Percentiles rank a stretch among this genome's conserved stretches.
These are phyloP conservation scores for Withania somnifera DNA, from an alignment of 305 asterid genomes.

Conservation along the genomic window DNA sequence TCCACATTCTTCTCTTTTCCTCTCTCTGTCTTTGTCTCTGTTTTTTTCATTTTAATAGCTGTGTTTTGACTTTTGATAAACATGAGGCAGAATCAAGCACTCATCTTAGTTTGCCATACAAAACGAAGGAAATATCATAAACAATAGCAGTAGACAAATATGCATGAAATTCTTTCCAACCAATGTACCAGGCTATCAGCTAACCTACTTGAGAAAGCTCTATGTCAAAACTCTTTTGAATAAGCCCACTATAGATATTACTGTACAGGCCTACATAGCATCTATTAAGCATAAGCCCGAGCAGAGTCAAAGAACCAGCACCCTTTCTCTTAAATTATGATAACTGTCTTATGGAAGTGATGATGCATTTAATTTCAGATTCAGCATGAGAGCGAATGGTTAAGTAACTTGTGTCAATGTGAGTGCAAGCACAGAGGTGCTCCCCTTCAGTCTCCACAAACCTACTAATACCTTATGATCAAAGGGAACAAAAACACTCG, in stretches of 20 bases:
- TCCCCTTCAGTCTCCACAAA: background rate
- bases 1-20: background rate
- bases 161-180: background rate
- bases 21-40: too few relatives aligned
- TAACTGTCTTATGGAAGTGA: background rate
- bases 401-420: background rate
- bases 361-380: background rate
- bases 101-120: background rate
- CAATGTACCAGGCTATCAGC: background rate
- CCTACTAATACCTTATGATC: background rate
- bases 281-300: background rate
- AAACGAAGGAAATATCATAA: background rate
- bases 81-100: background rate
- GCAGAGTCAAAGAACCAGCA: background rate
- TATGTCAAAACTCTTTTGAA: background rate
- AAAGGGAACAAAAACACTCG: background rate
- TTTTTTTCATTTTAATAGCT: background rate
- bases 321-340: background rate
- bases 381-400: background rate
- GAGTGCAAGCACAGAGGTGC: background rate
- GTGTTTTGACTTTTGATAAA: background rate
- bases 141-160: background rate
- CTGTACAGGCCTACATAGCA: background rate
- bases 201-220: background rate
- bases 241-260: background rate